Conservation (phyloP, 768 basidiomycete genomes). For the Leucocoprinus sp. region DNA sequence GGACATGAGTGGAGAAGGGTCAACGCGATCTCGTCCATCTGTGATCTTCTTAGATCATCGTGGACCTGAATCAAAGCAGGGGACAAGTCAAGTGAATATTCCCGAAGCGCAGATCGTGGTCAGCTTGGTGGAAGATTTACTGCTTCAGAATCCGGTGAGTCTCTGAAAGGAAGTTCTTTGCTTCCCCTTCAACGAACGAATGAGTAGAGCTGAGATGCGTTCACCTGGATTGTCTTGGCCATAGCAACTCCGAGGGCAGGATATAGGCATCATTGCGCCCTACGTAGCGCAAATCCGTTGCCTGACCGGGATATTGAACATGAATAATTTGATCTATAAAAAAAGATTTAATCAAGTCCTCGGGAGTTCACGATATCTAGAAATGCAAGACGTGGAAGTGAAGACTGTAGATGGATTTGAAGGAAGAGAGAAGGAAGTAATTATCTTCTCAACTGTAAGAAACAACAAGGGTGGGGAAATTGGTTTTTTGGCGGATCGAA, state of each 20-base stretch:
- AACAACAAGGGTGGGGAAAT: conserved; percentile 72
- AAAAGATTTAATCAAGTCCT: conserved; percentile 50
- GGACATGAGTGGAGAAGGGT: conserved; percentile 18
- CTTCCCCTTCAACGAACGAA: background rate
- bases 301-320: conserved; percentile 57
- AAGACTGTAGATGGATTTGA: conserved; percentile 95
- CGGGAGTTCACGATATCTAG: conserved; percentile 57
- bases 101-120: conserved; percentile 74
- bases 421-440: conserved; percentile 87
- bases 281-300: conserved; percentile 83
- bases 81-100: conserved; percentile 69
- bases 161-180: conserved; percentile 1
- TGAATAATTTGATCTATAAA: conserved; percentile 37
- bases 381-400: conserved; percentile 66
- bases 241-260: conserved; percentile 54
- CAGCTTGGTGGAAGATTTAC: conserved; percentile 74
- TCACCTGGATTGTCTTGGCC: background rate
- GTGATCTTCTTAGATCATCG: conserved; percentile 81
- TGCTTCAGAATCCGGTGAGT: conserved; percentile 65
- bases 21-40: conserved; percentile 32
- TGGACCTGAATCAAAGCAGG: conserved; percentile 56
- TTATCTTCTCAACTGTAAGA: conserved; percentile 86
- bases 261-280: conserved; percentile 91
- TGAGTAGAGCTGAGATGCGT: conserved; percentile 5
- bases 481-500: conserved; percentile 82